A percentile compares a stretch with the other conserved stretches of the same genome.
phyloP scores from a whole-genome alignment of 305 asterid species.

The Fraxinus ornus region DNA sequence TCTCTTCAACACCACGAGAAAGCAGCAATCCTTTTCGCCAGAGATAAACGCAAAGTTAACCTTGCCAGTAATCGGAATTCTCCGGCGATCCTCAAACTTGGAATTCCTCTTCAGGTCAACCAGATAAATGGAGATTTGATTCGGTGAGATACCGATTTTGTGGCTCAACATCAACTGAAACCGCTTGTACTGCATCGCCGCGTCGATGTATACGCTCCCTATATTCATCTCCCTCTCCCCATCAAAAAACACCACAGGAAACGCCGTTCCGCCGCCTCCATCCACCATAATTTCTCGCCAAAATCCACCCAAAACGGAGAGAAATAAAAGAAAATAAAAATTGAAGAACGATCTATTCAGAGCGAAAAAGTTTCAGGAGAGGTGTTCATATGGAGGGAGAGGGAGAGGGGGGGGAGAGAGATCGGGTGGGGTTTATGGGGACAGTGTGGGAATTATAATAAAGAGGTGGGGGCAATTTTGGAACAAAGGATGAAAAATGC shows the following conservation, averaged over 20 bases:
- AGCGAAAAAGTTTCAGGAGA: neutral
- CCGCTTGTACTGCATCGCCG: slow-evolving; percentile 62
- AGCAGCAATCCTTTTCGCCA: slow-evolving; percentile 52
- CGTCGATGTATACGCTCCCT: slow-evolving; percentile 50
- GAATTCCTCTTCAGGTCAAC: slow-evolving; percentile 38
- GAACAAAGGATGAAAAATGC: neutral
- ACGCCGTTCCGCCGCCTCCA: slow-evolving; percentile 44
- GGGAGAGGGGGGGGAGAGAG: too few relatives aligned
- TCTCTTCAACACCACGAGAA: slow-evolving; percentile 70
- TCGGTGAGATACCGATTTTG: slow-evolving; percentile 79
- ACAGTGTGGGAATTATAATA: neutral
- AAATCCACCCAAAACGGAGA: neutral
- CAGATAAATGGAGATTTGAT: slow-evolving; percentile 74
- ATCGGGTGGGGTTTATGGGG: neutral
- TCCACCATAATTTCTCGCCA: slow-evolving; percentile 48
- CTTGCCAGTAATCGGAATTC: slow-evolving; percentile 64
- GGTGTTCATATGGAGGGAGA: neutral
- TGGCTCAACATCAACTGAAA: slow-evolving; percentile 67
- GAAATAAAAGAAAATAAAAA: neutral
- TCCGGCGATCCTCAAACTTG: slow-evolving; percentile 42
- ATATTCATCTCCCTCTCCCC: slow-evolving; percentile 73
- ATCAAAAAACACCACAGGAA: slow-evolving; percentile 72
- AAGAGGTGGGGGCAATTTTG: neutral
- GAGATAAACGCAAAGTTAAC: slow-evolving; percentile 54
- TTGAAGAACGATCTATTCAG: neutral